These are phyloP conservation scores for Nepenthes gracilis DNA, from an alignment of 148 eudicot genomes.

Conservation along the genomic window DNA sequence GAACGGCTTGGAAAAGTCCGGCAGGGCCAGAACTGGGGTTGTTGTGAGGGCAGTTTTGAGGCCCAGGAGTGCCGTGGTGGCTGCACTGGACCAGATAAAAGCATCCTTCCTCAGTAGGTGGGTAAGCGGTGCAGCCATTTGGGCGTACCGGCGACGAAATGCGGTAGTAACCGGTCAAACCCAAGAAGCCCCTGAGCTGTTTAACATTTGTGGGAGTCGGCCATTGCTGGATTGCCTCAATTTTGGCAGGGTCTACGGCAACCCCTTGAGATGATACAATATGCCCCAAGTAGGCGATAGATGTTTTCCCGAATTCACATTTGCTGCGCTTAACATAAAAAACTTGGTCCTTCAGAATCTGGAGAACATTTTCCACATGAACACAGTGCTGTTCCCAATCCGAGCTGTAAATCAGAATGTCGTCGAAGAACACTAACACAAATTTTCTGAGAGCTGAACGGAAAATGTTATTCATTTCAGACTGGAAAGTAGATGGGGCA, in stretches of 20 bases:
- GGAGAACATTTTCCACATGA: background rate
- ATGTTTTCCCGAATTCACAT: background rate
- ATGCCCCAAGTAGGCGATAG: conserved; percentile 1
- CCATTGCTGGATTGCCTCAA: background rate
- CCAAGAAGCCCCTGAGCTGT: background rate
- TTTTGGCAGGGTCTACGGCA: background rate
- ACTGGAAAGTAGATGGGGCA: conserved; percentile 3
- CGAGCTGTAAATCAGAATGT: background rate
- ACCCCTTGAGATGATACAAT: background rate
- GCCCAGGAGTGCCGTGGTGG: background rate
- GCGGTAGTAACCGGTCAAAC: background rate
- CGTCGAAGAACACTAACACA: background rate
- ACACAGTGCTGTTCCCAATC: background rate
- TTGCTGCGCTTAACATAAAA: background rate
- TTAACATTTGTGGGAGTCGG: background rate
- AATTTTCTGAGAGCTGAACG: background rate
- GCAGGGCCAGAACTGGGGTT: background rate
- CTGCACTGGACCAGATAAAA: background rate
- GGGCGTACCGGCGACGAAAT: no score
- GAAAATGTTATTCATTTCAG: background rate
- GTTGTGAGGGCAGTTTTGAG: background rate
- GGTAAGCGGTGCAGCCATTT: no score
- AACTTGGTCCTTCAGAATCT: background rate
- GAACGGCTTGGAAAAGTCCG: background rate
- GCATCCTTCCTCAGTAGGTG: background rate